phyloP scores from a whole-genome alignment of 1,284 basidiomycete species.

The Sanghuangporus sanghuang region DNA sequence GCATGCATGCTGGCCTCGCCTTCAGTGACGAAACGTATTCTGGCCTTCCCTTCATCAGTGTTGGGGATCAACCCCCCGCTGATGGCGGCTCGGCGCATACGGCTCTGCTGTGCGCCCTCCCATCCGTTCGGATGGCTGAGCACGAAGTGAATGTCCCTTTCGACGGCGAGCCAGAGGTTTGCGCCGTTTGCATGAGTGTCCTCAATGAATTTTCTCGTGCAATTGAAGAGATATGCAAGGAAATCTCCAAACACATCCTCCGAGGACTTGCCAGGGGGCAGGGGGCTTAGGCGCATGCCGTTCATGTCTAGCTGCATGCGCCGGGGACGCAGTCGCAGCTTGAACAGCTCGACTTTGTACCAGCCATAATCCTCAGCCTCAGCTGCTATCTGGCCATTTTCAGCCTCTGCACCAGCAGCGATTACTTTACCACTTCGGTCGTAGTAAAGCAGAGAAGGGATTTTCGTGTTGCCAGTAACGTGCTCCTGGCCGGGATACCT shows the following conservation, averaged over 20 bases:
- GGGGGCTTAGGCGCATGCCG: constrained; percentile 63
- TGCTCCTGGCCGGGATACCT: constrained; percentile 80
- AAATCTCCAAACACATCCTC: constrained; percentile 76
- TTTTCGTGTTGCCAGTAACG: constrained; percentile 78
- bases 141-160: constrained; percentile 63
- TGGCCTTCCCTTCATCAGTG: constrained; percentile 60
- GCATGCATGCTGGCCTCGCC: constrained; percentile 77
- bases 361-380: constrained; percentile 70
- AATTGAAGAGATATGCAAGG: constrained; percentile 64
- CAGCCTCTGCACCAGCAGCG: constrained; percentile 71
- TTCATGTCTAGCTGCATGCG: constrained; percentile 76
- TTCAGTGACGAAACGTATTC: constrained; percentile 74
- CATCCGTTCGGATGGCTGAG: constrained; percentile 76
- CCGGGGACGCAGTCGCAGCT: constrained; percentile 67
- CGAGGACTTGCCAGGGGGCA: constrained; percentile 60
- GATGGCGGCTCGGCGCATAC: constrained; percentile 66
- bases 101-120: constrained; percentile 75
- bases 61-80: constrained; percentile 64
- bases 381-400: constrained; percentile 47
- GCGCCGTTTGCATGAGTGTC: constrained; percentile 70
- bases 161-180: constrained; percentile 59
- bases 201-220: constrained; percentile 65
- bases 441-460: constrained; percentile 71
- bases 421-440: constrained; percentile 55
- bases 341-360: constrained; percentile 73